Percentiles rank a stretch among this genome's conserved stretches.
phyloP scores from a whole-genome alignment of 1,284 basidiomycete species.

The Spongiforma sp. region DNA sequence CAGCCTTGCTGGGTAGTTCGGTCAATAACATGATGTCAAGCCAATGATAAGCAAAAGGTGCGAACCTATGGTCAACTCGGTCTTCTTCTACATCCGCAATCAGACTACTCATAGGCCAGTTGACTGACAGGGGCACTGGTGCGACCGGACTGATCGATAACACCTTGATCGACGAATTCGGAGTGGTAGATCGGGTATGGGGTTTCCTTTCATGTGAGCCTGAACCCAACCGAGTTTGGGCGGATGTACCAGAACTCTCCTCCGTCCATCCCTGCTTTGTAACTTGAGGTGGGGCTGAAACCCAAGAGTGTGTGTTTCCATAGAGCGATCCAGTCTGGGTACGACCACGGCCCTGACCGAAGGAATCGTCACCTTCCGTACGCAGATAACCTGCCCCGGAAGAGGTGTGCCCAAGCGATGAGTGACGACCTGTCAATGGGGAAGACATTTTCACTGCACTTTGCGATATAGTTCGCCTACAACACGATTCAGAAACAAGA shows the following conservation, averaged over 20 bases:
- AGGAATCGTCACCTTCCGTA: no score
- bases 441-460: constrained; percentile 16
- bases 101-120: background rate
- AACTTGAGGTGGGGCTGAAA: background rate
- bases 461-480: constrained; percentile 11
- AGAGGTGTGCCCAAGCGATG: no score
- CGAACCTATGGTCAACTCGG: no score
- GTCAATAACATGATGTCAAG: no score
- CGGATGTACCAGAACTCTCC: background rate
- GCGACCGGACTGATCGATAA: background rate
- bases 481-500: constrained; percentile 5
- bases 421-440: constrained; percentile 11
- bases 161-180: background rate
- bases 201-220: constrained; percentile 22
- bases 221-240: background rate
- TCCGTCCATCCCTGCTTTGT: background rate
- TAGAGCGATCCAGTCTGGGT: no score
- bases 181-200: constrained; percentile 7
- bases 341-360: no score
- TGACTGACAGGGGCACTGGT: background rate
- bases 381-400: no score
- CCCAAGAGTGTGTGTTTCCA: no score
- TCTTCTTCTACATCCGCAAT: no score
- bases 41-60: no score
- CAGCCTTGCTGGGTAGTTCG: no score